phyloP scores from a whole-genome alignment of 495 filamentous ascomycete species.

The Aspergillus ellipticus region DNA sequence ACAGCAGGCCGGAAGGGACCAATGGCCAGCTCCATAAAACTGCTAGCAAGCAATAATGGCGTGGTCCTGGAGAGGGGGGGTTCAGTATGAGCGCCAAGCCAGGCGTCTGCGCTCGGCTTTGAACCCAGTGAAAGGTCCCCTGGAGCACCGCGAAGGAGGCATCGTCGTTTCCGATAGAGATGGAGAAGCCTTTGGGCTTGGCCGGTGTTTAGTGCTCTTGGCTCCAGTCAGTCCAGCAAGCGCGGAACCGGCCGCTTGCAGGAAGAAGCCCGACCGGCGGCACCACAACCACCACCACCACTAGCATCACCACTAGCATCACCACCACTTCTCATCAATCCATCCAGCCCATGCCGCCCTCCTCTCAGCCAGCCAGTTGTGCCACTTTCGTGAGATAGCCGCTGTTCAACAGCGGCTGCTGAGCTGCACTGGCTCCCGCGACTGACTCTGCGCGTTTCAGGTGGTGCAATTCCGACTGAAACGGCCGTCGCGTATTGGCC shows the following conservation, averaged over 20 bases:
- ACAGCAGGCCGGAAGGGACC: conserved; percentile 2
- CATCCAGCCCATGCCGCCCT: neutral
- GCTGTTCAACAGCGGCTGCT: neutral
- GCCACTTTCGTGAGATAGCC: neutral
- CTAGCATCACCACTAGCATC: too few relatives aligned
- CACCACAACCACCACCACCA: neutral
- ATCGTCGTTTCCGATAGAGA: conserved; percentile 6
- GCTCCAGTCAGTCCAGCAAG: neutral
- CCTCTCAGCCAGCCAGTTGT: conserved; percentile 5
- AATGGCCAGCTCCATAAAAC: neutral
- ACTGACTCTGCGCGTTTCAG: conserved; percentile 8
- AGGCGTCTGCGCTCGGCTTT: conserved; percentile 4
- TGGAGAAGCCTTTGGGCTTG: neutral
- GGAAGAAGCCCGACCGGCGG: neutral
- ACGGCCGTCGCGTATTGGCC: conserved; percentile 9
- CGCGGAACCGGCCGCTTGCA: conserved; percentile 2
- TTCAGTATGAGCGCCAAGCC: conserved; percentile 17
- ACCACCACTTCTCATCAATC: neutral
- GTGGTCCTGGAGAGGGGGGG: conserved; percentile 11
- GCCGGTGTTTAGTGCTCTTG: conserved; percentile 2
- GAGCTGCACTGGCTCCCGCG: neutral
- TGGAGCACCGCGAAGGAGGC: neutral
- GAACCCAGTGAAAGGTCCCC: neutral
- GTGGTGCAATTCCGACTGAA: conserved; percentile 2
- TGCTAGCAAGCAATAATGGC: conserved; percentile 7